These are phyloP conservation scores for Tuber calosporum DNA, from an alignment of 495 filamentous ascomycete genomes.

Conservation along the genomic window DNA sequence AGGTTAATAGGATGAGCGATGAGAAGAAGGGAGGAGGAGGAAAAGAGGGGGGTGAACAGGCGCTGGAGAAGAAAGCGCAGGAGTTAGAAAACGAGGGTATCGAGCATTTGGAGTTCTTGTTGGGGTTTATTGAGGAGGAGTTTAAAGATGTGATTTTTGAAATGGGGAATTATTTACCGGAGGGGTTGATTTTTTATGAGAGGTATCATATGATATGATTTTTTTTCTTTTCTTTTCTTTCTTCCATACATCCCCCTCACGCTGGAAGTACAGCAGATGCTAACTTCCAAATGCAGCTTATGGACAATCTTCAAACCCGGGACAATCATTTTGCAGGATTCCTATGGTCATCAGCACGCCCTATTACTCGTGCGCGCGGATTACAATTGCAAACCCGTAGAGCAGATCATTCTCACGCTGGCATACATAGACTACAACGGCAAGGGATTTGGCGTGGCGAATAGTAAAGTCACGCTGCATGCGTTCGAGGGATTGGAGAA, in stretches of 20 bases:
- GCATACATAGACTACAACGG: slow-evolving; percentile 58
- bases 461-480: slow-evolving; percentile 46
- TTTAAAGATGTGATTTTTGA: slow-evolving; percentile 22
- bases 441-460: slow-evolving; percentile 50
- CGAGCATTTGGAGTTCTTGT: slow-evolving; percentile 21
- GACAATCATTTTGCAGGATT: slow-evolving; percentile 38
- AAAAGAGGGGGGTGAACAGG: not conserved
- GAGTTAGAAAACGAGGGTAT: slow-evolving; percentile 10
- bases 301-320: slow-evolving; percentile 48
- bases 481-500: slow-evolving; percentile 52
- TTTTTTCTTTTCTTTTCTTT: no score
- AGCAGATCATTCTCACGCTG: slow-evolving; percentile 39
- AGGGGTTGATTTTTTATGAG: slow-evolving; percentile 26
- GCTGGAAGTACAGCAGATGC: not conserved
- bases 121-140: slow-evolving; percentile 15
- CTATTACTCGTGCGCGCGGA: slow-evolving; percentile 41
- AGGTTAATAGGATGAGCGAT: not conserved
- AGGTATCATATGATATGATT: slow-evolving; percentile 20
- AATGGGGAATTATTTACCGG: slow-evolving; percentile 15
- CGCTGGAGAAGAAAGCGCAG: not conserved
- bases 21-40: not conserved
- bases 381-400: slow-evolving; percentile 37
- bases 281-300: slow-evolving; percentile 26
- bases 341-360: slow-evolving; percentile 40
- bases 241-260: not conserved